A percentile compares a stretch with the other conserved stretches of the same genome.
Evolutionary conservation across 345 rosid species (phyloP).

Genomic region (Xanthoceras sorbifolium): DNA sequence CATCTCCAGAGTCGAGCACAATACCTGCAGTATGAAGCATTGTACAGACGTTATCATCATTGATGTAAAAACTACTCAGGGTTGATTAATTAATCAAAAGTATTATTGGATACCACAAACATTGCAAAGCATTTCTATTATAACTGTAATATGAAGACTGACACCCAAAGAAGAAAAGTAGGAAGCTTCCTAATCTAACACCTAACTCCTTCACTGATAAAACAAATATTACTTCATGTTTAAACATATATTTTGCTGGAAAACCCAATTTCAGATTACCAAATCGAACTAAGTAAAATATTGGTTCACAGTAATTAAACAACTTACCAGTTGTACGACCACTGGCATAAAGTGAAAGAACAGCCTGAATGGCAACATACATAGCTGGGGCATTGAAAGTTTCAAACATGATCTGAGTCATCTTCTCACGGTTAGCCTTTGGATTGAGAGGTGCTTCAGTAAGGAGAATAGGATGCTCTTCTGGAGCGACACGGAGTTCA

Average conservation of each 20-base stretch:
- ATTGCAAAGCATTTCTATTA: neutral
- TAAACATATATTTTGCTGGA: neutral
- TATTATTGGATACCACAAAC: neutral
- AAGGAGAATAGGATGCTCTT: slow-evolving; percentile 76
- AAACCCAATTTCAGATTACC: neutral
- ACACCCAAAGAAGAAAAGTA: neutral
- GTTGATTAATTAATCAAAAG: neutral
- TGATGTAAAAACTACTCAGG: neutral
- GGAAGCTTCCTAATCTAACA: neutral
- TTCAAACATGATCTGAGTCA: slow-evolving; percentile 78
- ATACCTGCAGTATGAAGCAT: slow-evolving; percentile 33
- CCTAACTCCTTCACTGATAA: neutral
- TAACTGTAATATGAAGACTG: neutral
- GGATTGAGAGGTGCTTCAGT: slow-evolving; percentile 87
- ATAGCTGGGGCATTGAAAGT: slow-evolving; percentile 75
- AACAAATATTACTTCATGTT: neutral
- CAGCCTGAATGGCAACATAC: slow-evolving; percentile 83
- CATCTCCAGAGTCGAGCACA: slow-evolving; percentile 71
- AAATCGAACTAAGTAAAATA: neutral
- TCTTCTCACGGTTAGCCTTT: slow-evolving; percentile 81
- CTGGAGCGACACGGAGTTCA: slow-evolving; percentile 82
- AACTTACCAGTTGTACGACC: slow-evolving; percentile 59
- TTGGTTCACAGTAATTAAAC: neutral
- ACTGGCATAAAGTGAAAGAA: slow-evolving; percentile 64
- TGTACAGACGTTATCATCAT: neutral